phyloP scores from a whole-genome alignment of 2,329 filamentous ascomycete genomes.

The Monilinia fructicola region DNA sequence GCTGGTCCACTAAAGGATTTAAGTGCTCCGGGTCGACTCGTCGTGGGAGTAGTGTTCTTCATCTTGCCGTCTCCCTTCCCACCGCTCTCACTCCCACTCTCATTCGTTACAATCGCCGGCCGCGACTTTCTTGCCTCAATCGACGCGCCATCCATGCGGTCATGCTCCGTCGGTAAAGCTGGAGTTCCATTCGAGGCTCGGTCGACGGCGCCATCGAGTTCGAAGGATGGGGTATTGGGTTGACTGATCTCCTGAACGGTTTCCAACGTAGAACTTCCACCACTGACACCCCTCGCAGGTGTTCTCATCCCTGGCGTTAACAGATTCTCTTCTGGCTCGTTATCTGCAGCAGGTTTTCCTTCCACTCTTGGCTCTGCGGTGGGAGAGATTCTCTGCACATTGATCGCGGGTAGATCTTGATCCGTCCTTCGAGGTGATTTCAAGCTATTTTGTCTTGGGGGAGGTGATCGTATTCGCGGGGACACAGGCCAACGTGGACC shows the following conservation, averaged over 20 bases:
- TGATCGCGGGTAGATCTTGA: conserved; percentile 53
- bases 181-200: conserved; percentile 49
- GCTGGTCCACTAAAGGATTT: conserved; percentile 63
- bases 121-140: conserved; percentile 48
- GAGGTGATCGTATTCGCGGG: conserved; percentile 74
- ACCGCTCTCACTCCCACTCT: conserved; percentile 67
- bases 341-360: conserved; percentile 30
- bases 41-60: conserved; percentile 43
- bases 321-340: conserved; percentile 37
- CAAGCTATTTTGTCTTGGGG: conserved; percentile 56
- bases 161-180: conserved; percentile 47
- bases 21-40: conserved; percentile 55
- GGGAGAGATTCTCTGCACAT: conserved; percentile 48
- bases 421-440: conserved; percentile 50
- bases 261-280: conserved; percentile 66
- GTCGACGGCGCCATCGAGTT: conserved; percentile 51
- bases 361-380: conserved; percentile 45
- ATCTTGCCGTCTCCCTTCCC: conserved; percentile 50
- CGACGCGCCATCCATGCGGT: conserved; percentile 36
- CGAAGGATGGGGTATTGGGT: conserved; percentile 63
- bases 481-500: conserved; percentile 72
- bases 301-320: conserved; percentile 54
- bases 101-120: conserved; percentile 47
- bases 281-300: conserved; percentile 59
- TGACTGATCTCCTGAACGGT: conserved; percentile 90